A percentile compares a stretch with the other conserved stretches of the same genome.
Conservation (phyloP, 2,329 filamentous ascomycete species). For the Magnaporthiopsis incrustans region DNA sequence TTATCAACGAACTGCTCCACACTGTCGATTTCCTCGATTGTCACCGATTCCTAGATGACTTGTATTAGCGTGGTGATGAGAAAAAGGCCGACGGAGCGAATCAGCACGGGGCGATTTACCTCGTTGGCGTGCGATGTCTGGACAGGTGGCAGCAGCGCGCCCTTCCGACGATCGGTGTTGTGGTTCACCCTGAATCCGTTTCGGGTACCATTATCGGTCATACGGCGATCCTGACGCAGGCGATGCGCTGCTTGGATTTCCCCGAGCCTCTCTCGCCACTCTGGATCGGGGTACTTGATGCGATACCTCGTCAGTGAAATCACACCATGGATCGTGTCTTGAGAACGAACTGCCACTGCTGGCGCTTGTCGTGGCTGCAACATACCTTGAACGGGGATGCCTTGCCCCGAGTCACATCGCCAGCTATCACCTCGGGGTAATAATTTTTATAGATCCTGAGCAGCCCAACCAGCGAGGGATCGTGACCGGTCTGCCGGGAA, state of each 20-base stretch:
- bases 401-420: constrained; percentile 53
- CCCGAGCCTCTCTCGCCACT: constrained; percentile 64
- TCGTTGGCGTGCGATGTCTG: constrained; percentile 68
- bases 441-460: constrained; percentile 84
- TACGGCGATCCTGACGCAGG: constrained; percentile 34
- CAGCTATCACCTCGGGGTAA: constrained; percentile 80
- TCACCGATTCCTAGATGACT: constrained; percentile 45
- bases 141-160: constrained; percentile 51
- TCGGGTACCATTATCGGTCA: constrained; percentile 26
- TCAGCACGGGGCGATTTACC: constrained; percentile 25
- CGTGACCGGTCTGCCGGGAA: constrained; percentile 57
- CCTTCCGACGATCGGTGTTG: constrained; percentile 25
- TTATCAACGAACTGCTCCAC: constrained; percentile 61
- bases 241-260: constrained; percentile 55
- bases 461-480: constrained; percentile 65
- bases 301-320: not conserved
- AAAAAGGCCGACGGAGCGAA: not conserved
- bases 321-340: not conserved
- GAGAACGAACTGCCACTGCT: not conserved
- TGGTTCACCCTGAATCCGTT: constrained; percentile 58
- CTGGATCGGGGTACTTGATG: constrained; percentile 58
- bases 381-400: constrained; percentile 53
- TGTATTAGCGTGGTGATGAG: not conserved
- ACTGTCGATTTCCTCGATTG: constrained; percentile 70
- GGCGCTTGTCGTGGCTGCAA: not conserved